A percentile compares a stretch with the other conserved stretches of the same genome.
Evolutionary conservation across 441 rosid genomes (phyloP).

Genomic region (Mallotus repandus): DNA sequence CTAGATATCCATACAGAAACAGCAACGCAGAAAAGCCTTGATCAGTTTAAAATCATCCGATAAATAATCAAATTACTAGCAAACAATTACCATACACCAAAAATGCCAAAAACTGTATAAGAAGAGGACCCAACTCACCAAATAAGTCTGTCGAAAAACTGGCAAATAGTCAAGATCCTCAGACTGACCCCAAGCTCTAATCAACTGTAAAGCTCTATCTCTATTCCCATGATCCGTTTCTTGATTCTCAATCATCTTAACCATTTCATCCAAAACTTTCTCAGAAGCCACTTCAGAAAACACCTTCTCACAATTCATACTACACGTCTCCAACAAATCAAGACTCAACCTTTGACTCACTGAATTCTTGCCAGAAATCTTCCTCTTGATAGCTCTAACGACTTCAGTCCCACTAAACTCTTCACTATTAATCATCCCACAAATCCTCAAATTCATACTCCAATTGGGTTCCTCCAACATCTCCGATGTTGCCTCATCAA

Average conservation of each 20-base stretch:
- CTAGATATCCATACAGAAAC: too few species aligned
- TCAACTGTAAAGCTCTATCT: slow-evolving; percentile 60
- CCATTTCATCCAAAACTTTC: slow-evolving; percentile 88
- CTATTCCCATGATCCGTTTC: slow-evolving; percentile 51
- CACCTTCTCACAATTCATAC: slow-evolving; percentile 78
- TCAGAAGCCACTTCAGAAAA: slow-evolving; percentile 81
- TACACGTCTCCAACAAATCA: slow-evolving; percentile 74
- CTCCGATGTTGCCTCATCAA: slow-evolving; percentile 81
- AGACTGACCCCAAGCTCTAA: slow-evolving; percentile 84
- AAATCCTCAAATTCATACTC: slow-evolving; percentile 90
- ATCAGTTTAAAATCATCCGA: background rate
- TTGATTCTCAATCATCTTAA: slow-evolving; percentile 63
- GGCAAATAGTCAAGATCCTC: slow-evolving; percentile 78
- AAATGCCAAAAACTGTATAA: background rate
- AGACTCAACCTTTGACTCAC: slow-evolving; percentile 67
- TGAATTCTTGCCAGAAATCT: slow-evolving; percentile 56
- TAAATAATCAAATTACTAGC: background rate
- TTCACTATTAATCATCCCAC: slow-evolving; percentile 69
- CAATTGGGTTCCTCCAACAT: slow-evolving; percentile 72
- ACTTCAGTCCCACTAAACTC: slow-evolving; percentile 65
- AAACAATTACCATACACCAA: background rate
- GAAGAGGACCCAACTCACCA: slow-evolving; percentile 40
- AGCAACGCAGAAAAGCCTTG: background rate
- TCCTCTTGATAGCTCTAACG: slow-evolving; percentile 67
- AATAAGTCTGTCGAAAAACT: slow-evolving; percentile 71